Conservation (phyloP, 1,284 basidiomycete species). For the Caloboletus firmus region DNA sequence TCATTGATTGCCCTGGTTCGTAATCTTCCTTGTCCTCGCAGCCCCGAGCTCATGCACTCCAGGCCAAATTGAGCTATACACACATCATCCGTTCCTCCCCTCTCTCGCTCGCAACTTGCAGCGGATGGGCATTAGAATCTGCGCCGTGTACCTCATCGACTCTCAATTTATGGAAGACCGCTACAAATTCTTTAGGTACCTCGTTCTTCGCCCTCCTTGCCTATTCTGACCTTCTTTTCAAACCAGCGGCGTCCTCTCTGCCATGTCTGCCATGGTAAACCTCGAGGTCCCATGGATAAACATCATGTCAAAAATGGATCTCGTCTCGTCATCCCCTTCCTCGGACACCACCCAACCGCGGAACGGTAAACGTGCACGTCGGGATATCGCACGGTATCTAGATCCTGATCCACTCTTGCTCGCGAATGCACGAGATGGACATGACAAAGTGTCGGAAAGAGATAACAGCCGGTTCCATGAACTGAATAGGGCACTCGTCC, state of each 20-base stretch:
- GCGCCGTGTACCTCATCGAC: conserved; percentile 90
- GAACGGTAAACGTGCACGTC: conserved; percentile 71
- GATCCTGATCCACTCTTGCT: conserved; percentile 96
- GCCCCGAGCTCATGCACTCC: conserved; percentile 17
- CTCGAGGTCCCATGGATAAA: conserved; percentile 97
- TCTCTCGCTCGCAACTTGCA: conserved; percentile 75
- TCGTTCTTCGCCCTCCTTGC: not conserved
- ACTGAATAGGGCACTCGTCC: conserved; percentile 92
- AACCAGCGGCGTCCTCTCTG: conserved; percentile 90
- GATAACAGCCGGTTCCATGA: conserved; percentile 91
- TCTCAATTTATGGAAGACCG: conserved; percentile 99
- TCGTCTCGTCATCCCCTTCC: conserved; percentile 65
- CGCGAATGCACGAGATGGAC: conserved; percentile 50
- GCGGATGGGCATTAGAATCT: conserved; percentile 75
- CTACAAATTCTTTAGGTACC: conserved; percentile 92
- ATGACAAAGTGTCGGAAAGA: conserved; percentile 43
- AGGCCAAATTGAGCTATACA: conserved; percentile 99
- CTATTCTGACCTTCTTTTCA: conserved; percentile 10
- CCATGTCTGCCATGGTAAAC: conserved; percentile 99
- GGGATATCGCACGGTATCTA: conserved; percentile 87
- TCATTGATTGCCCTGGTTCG: conserved; percentile 96
- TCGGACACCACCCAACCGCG: conserved; percentile 53
- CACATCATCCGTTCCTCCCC: conserved; percentile 95
- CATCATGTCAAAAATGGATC: conserved; percentile 99
- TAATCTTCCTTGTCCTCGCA: not conserved